Evolutionary conservation across 352 stramenopile genomes (phyloP).

Genomic region (Pythium guiyangense): DNA sequence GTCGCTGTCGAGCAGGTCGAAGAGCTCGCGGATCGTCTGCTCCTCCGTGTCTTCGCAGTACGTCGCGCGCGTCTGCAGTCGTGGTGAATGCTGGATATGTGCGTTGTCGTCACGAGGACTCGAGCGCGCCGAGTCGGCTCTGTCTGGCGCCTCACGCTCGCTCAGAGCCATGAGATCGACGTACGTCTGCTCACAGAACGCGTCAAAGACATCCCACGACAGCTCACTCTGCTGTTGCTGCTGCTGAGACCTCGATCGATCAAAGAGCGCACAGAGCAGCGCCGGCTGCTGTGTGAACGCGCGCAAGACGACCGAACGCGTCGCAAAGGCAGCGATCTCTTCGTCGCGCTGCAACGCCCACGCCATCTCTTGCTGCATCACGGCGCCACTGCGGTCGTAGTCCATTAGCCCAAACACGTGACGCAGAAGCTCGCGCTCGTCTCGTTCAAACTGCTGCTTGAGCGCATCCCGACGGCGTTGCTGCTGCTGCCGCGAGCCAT

Average conservation of each 20-base stretch:
- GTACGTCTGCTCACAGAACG: slow-evolving; percentile 44
- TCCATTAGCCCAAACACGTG: slow-evolving; percentile 62
- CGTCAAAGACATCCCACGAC: slow-evolving; percentile 45
- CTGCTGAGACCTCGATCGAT: not conserved
- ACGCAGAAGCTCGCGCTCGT: slow-evolving; percentile 31
- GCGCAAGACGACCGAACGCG: slow-evolving; percentile 36
- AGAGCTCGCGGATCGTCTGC: slow-evolving; percentile 44
- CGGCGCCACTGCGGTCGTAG: slow-evolving; percentile 47
- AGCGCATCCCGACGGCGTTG: slow-evolving; percentile 3
- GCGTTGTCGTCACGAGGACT: no score
- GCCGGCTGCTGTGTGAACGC: slow-evolving; percentile 54
- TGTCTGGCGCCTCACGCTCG: slow-evolving; percentile 8
- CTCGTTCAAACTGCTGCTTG: slow-evolving; percentile 21
- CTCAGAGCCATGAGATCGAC: slow-evolving; percentile 35
- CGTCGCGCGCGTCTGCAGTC: not conserved
- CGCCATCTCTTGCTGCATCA: slow-evolving; percentile 57
- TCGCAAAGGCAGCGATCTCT: slow-evolving; percentile 45
- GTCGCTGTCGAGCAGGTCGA: slow-evolving; percentile 53
- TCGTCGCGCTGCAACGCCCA: slow-evolving; percentile 62
- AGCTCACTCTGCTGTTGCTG: slow-evolving; percentile 24
- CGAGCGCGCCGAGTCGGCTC: not conserved
- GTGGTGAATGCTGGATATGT: not conserved
- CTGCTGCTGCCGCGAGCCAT: no score
- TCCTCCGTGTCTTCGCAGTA: slow-evolving; percentile 32
- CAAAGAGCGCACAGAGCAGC: slow-evolving; percentile 25